Evolutionary conservation across 2,329 filamentous ascomycete species (phyloP).

Genomic region (Sphaerostilbella broomeana): DNA sequence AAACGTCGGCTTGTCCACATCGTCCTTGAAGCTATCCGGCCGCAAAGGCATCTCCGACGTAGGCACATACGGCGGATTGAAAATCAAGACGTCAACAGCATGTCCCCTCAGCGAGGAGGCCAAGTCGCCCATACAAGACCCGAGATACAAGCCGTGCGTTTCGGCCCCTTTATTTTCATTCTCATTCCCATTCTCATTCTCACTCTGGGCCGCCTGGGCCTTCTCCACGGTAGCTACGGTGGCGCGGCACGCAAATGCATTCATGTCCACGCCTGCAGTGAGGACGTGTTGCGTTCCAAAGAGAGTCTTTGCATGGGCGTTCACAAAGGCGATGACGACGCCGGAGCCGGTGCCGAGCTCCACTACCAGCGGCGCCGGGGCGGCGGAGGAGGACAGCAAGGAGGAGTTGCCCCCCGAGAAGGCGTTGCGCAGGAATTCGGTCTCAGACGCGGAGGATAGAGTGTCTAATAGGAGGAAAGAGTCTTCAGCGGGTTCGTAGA

Average conservation of each 20-base stretch:
- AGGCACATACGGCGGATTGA: conserved; percentile 96
- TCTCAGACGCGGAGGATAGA: conserved; percentile 65
- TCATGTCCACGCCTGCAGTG: conserved; percentile 76
- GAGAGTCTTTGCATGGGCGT: conserved; percentile 64
- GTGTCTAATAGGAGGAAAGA: conserved; percentile 92
- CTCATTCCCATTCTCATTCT: too few species aligned
- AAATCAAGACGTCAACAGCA: conserved; percentile 74
- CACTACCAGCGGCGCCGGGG: conserved; percentile 48
- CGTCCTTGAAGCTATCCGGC: conserved; percentile 25
- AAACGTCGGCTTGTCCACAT: conserved; percentile 42
- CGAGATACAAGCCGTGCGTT: conserved; percentile 51
- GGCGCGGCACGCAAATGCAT: conserved; percentile 72
- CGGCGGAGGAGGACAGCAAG: conserved; percentile 20
- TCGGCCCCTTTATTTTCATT: conserved; percentile 25
- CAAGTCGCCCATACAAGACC: conserved; percentile 65
- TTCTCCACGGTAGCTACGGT: conserved; percentile 62
- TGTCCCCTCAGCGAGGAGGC: conserved; percentile 50
- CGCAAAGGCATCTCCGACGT: conserved; percentile 64
- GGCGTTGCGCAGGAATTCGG: conserved; percentile 56
- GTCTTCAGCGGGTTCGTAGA: conserved; percentile 95
- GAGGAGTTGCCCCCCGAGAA: conserved; percentile 49
- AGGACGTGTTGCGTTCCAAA: conserved; percentile 67
- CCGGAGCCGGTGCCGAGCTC: conserved; percentile 91
- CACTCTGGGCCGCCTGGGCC: conserved; percentile 29
- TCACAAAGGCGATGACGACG: conserved; percentile 83